Evolutionary conservation across 2,329 filamentous ascomycete genomes (phyloP).

Genomic region (Nakataea oryzae): DNA sequence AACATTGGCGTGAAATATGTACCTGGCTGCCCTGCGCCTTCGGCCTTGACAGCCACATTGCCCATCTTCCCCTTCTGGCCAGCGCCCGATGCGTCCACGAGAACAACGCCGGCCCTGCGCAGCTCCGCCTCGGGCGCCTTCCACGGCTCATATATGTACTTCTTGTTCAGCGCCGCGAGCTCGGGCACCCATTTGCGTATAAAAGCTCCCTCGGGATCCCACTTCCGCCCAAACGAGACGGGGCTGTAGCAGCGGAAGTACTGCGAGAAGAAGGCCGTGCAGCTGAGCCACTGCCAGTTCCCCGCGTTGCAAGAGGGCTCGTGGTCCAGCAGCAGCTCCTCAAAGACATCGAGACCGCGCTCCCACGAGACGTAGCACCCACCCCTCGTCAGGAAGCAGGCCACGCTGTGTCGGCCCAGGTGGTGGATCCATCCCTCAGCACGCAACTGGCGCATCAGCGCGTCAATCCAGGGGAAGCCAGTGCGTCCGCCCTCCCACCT

Average conservation of each 20-base stretch:
- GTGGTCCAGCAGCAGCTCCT: slow-evolving; percentile 66
- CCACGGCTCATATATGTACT: slow-evolving; percentile 74
- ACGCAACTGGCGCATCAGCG: slow-evolving; percentile 64
- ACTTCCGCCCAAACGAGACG: slow-evolving; percentile 63
- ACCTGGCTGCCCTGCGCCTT: slow-evolving; percentile 26
- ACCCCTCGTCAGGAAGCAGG: slow-evolving; percentile 70
- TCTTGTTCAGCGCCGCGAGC: slow-evolving; percentile 47
- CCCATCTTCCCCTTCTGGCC: background rate
- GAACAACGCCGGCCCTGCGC: slow-evolving; percentile 47
- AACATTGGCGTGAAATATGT: slow-evolving; percentile 70
- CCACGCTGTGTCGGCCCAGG: slow-evolving; percentile 65
- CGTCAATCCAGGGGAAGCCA: slow-evolving; percentile 74
- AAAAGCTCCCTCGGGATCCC: slow-evolving; percentile 58
- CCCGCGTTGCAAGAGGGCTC: slow-evolving; percentile 64
- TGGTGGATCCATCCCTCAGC: slow-evolving; percentile 74
- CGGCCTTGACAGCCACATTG: slow-evolving; percentile 41
- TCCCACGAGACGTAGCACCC: slow-evolving; percentile 75
- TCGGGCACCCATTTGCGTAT: slow-evolving; percentile 60
- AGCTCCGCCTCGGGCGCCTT: slow-evolving; percentile 60
- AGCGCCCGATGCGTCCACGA: background rate
- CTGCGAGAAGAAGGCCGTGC: slow-evolving; percentile 64
- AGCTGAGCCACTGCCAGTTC: slow-evolving; percentile 72
- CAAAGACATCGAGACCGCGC: slow-evolving; percentile 67
- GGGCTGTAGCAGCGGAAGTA: slow-evolving; percentile 64
- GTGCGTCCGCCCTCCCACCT: slow-evolving; percentile 61